These are phyloP conservation scores for Cutaneotrichosporon sp. DNA, from an alignment of 1,284 basidiomycete species.

Conservation along the genomic window DNA sequence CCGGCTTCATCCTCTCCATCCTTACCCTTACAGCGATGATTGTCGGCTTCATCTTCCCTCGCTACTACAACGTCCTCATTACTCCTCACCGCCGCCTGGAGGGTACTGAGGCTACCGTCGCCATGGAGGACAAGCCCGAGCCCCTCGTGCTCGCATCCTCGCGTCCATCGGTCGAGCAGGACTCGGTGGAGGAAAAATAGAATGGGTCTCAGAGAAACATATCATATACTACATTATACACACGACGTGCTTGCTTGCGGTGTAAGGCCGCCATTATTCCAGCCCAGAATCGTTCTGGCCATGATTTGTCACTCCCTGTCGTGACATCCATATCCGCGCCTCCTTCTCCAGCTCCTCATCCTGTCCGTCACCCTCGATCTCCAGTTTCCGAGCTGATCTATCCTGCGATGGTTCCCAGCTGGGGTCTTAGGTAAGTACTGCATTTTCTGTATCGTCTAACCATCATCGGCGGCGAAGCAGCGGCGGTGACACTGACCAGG, in stretches of 20 bases:
- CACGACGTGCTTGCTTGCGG: not conserved
- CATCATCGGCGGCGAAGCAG: too few relatives aligned
- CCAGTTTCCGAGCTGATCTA: too few relatives aligned
- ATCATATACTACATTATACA: not conserved
- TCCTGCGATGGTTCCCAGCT: too few relatives aligned
- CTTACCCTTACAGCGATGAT: slow-evolving; percentile 17
- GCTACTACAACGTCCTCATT: slow-evolving; percentile 21
- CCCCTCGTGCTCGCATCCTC: not conserved
- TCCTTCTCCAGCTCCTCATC: too few relatives aligned
- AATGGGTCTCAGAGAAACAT: not conserved
- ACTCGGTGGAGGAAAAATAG: not conserved
- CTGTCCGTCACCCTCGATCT: too few relatives aligned
- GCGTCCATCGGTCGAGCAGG: not conserved
- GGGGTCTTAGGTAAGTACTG: too few relatives aligned
- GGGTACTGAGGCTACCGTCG: slow-evolving; percentile 18
- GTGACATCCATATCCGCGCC: too few relatives aligned
- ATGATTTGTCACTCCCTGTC: too few relatives aligned
- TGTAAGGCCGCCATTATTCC: too few relatives aligned
- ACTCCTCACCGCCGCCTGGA: slow-evolving; percentile 17
- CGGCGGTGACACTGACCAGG: too few relatives aligned
- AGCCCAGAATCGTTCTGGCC: too few relatives aligned
- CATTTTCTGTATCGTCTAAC: too few relatives aligned
- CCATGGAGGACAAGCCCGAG: slow-evolving; percentile 18
- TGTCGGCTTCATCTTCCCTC: slow-evolving; percentile 18
- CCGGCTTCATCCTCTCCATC: slow-evolving; percentile 22